phyloP scores from a whole-genome alignment of 2,329 filamentous ascomycete genomes.

The Stemphylium lycopersici region DNA sequence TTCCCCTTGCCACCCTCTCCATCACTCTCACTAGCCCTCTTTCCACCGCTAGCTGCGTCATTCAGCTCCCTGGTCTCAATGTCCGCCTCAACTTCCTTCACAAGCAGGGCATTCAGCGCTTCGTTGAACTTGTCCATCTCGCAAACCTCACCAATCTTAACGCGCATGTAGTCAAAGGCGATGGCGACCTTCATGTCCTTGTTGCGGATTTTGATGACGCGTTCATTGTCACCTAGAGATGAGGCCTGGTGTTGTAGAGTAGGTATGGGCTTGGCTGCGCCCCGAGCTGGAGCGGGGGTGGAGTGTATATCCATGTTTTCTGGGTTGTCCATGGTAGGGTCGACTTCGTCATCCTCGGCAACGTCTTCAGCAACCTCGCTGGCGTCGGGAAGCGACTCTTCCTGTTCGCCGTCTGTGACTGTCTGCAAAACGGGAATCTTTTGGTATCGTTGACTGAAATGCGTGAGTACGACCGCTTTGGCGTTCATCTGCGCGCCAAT shows the following conservation, averaged over 20 bases:
- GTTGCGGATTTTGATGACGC: constrained; percentile 48
- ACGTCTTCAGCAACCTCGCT: constrained; percentile 35
- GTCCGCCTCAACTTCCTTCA: constrained; percentile 33
- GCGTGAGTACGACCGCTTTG: constrained; percentile 80
- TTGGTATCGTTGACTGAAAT: constrained; percentile 94
- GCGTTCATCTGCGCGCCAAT: constrained; percentile 81
- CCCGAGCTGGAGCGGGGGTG: constrained; percentile 7
- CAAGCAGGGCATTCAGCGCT: constrained; percentile 64
- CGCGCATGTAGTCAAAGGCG: constrained; percentile 80
- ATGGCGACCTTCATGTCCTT: constrained; percentile 70
- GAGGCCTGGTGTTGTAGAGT: constrained; percentile 17
- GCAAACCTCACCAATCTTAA: constrained; percentile 72
- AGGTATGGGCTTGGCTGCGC: constrained; percentile 12
- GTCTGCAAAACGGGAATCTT: constrained; percentile 66
- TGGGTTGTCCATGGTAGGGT: constrained; percentile 24
- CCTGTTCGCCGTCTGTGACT: constrained; percentile 38
- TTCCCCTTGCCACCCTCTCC: constrained; percentile 23
- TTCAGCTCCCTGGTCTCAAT: constrained; percentile 13
- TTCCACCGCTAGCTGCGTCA: constrained; percentile 37
- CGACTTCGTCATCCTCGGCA: constrained; percentile 26
- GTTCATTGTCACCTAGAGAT: constrained; percentile 23
- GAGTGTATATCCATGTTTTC: constrained; percentile 31
- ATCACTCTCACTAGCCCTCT: constrained; percentile 40
- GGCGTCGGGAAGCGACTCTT: constrained; percentile 23
- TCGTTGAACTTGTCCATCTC: constrained; percentile 68